Evolutionary conservation across 352 stramenopile genomes (phyloP), one percentile per base, ranked within the genome.

Genomic region (Discostella stelligera): DNA sequence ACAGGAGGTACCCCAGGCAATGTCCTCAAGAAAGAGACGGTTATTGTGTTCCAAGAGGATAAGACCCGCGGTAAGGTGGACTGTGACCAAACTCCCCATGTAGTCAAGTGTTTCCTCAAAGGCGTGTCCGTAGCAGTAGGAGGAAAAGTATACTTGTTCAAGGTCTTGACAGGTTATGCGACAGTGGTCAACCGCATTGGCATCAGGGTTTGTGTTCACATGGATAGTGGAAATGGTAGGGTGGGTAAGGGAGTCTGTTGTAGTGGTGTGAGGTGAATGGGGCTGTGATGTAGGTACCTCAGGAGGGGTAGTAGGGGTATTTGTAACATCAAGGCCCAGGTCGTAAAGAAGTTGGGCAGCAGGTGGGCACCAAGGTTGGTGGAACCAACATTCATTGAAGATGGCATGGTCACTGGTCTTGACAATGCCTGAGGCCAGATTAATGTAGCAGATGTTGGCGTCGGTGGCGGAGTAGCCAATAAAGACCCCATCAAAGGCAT

Each of bases 401-500:
- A 32, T 5, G 2, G 27, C 27, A 32, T 32, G 27, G 5, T 32
- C 2, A 5, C 27, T 32, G 2, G 27, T 32, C 27, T 32, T 32
- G 27, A 32, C 27, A 6, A 32, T 2, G 27, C 27, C 27, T 32
- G 27, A 32, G 27, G 2, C 2, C 27, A 32, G 2, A 5, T 32
- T 5, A 5, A 32, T 32, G 27, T 32, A 32, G 2, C 27, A 5
- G 27, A 32, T 32, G 5, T 32, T 32, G 5, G 27, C 27, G 5
- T 32, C 27, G 5, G 27, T 32, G 27, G 27, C 27, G 2, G 27
- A 63, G 46, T 72, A 72, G 0, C 74, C 74, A 39, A 72, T 37
- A 59, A 76, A 75, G 16, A 72, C 56, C 25, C 66, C 74, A 14
- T 27, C 9, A 18, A 67, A 70, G 6, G 25, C 4, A 27, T 71